A percentile compares a stretch with the other conserved stretches of the same genome.
phyloP scores from a whole-genome alignment of 805 yeast species.

The Ogataea nitratoaversa region DNA sequence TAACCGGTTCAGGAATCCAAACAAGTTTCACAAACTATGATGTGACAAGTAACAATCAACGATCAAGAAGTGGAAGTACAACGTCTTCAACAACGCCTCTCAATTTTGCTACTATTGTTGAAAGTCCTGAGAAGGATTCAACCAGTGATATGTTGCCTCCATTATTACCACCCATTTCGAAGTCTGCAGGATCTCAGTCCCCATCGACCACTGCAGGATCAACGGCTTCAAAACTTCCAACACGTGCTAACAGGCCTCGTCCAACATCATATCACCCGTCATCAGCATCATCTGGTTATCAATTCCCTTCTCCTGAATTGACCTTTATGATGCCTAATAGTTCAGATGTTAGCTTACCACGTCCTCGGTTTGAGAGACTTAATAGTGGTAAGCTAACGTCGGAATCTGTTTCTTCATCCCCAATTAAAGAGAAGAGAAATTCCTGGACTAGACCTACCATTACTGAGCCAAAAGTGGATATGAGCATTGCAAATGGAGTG shows the following conservation, averaged over 20 bases:
- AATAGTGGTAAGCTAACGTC: slow-evolving; percentile 12
- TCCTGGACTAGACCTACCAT: slow-evolving; percentile 28
- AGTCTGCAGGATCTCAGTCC: slow-evolving; percentile 15
- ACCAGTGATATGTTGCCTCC: slow-evolving; percentile 20
- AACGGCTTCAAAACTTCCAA: slow-evolving; percentile 16
- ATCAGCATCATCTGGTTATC: slow-evolving; percentile 30
- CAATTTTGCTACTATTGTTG: slow-evolving; percentile 43
- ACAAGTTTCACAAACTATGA: slow-evolving; percentile 4
- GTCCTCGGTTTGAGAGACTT: slow-evolving; percentile 15
- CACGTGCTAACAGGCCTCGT: slow-evolving; percentile 57
- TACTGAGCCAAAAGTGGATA: slow-evolving; percentile 31
- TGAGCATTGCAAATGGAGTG: slow-evolving; percentile 30
- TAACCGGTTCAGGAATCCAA: slow-evolving; percentile 33
- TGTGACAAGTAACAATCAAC: slow-evolving; percentile 5
- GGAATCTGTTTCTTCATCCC: slow-evolving; percentile 23
- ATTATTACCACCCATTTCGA: slow-evolving; percentile 24
- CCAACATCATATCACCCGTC: slow-evolving; percentile 85
- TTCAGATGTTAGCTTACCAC: slow-evolving; percentile 20
- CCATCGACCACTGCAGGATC: slow-evolving; percentile 36
- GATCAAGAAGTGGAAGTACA: slow-evolving; percentile 15
- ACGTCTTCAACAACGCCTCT: slow-evolving; percentile 9
- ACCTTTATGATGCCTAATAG: slow-evolving; percentile 26
- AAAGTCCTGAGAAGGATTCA: slow-evolving; percentile 33
- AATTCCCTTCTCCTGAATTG: slow-evolving; percentile 26
- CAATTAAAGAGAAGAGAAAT: slow-evolving; percentile 25